Conservation (phyloP, 2,329 filamentous ascomycete genomes). For the Talaromyces sp. region DNA sequence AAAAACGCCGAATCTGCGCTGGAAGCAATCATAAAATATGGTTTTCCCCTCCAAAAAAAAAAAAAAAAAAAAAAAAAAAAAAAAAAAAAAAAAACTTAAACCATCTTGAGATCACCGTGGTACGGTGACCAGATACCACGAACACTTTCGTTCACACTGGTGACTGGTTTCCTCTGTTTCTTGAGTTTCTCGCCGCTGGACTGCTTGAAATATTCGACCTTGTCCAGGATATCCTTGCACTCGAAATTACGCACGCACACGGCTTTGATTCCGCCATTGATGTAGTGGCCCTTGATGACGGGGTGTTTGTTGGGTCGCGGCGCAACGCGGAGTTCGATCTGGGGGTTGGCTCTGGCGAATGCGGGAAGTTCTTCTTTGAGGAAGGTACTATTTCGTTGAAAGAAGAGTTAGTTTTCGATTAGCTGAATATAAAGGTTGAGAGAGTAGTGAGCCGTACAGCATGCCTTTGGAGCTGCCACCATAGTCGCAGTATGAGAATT, state of each 20-base stretch:
- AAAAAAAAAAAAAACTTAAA: conserved; percentile 22
- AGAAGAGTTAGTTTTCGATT: neutral
- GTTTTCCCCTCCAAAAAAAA: conserved; percentile 4
- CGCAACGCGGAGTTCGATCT: conserved; percentile 87
- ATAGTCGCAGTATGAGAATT: conserved; percentile 97
- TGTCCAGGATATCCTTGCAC: conserved; percentile 72
- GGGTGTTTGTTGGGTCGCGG: conserved; percentile 88
- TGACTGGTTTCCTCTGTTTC: conserved; percentile 54
- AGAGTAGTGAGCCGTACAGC: conserved; percentile 58
- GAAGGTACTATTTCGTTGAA: conserved; percentile 61
- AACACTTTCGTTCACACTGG: conserved; percentile 59
- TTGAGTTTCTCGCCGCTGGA: conserved; percentile 46
- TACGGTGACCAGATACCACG: conserved; percentile 62
- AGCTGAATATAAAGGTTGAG: neutral
- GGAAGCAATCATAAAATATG: conserved; percentile 13
- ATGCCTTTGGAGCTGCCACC: conserved; percentile 89
- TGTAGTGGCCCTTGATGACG: conserved; percentile 81
- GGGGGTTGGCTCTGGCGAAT: conserved; percentile 77
- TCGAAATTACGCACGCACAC: conserved; percentile 87
- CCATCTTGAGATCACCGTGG: conserved; percentile 51
- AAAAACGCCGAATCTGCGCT: conserved; percentile 12
- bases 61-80: too few species aligned
- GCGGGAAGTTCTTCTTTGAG: conserved; percentile 68
- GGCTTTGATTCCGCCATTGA: conserved; percentile 81
- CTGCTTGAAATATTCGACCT: conserved; percentile 52